A percentile compares a stretch with the other conserved stretches of the same genome.
phyloP scores from a whole-genome alignment of 164 flowering plant species.

The Amborella trichopoda region DNA sequence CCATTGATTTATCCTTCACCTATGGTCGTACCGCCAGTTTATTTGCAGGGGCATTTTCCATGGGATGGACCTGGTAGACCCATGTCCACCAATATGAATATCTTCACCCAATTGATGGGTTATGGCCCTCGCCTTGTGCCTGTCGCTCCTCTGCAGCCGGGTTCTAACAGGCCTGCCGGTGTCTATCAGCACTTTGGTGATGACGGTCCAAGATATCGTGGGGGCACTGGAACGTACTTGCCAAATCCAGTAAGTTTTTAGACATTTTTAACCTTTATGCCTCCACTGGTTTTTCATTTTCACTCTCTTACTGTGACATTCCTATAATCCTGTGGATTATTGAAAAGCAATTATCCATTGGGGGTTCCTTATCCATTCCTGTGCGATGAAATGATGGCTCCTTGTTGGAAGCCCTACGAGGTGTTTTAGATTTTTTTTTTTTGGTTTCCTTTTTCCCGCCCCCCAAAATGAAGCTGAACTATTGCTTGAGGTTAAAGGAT shows the following conservation, averaged over 20 bases:
- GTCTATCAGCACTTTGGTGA: slow-evolving; percentile 59
- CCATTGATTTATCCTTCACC: slow-evolving; percentile 58
- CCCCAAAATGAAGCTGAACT: no score
- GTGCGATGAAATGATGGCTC: no score
- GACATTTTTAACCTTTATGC: no score
- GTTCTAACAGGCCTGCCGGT: slow-evolving; percentile 44
- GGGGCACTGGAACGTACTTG: slow-evolving; percentile 95
- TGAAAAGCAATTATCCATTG: no score
- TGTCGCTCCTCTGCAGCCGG: slow-evolving; percentile 58
- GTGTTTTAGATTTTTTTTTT: no score
- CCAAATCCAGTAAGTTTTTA: slow-evolving; percentile 91
- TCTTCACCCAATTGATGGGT: slow-evolving; percentile 45
- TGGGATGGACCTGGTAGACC: slow-evolving; percentile 97
- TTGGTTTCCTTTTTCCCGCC: no score
- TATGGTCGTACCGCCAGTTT: slow-evolving; percentile 58
- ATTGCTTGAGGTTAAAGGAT: no score
- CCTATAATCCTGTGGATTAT: no score
- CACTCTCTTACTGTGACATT: no score
- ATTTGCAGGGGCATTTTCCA: slow-evolving; percentile 70
- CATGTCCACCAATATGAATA: slow-evolving; percentile 37
- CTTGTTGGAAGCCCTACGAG: no score
- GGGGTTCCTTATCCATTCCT: no score
- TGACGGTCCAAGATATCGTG: slow-evolving; percentile 80
- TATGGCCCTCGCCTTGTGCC: slow-evolving; percentile 68
- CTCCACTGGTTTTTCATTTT: no score